Evolutionary conservation across 352 stramenopile genomes (phyloP), one percentile per base, ranked within the genome.

Genomic region (Pythium sukuiense): DNA sequence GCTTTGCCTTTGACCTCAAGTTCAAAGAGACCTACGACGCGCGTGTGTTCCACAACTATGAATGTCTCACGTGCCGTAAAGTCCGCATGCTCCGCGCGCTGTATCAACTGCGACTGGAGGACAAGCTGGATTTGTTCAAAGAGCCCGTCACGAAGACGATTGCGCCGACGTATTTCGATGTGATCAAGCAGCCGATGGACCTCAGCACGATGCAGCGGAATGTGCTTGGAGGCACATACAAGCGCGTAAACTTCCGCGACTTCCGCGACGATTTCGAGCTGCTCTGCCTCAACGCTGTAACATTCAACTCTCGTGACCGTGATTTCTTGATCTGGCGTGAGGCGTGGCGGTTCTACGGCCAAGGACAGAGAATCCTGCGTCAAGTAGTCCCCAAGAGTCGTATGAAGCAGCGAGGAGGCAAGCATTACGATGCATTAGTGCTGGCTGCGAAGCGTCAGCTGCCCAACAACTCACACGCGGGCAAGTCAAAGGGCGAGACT

Each of bases 261-360:
- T 88, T 98, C 63, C 83, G 90, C 12, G 83, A 97, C 59, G 90
- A 98, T 63, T 98, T 98, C 63, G 97, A 99, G 73, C 76, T 99
- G 7, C 95, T 99, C 75, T 97, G 94, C 26, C 69, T 97, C 20
- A 99, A 99, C 67, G 96, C 96, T 0, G 81, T 99, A 8, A 97
- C 92, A 30, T 99, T 99, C 73, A 99, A 99, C 73, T 88, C 82
- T 1, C 87, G 92, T 35, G 88, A 95, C 52, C 84, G 84, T 8
- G 83, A 96, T 20, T 96, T 93, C 43, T 50, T 93, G 29, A 91
- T 97, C 67, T 99, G 93, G 93, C 89, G 90, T 26, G 92, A 98
- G 70, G 91, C 94, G 4, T 97, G 93, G 81, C 75, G 92, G 30
- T 98, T 97, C 67, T 97, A 98, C 64, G 79, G 90, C 2, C 85